These are phyloP conservation scores for Megacollybia marginata DNA, from an alignment of 768 basidiomycete genomes.

Conservation along the genomic window DNA sequence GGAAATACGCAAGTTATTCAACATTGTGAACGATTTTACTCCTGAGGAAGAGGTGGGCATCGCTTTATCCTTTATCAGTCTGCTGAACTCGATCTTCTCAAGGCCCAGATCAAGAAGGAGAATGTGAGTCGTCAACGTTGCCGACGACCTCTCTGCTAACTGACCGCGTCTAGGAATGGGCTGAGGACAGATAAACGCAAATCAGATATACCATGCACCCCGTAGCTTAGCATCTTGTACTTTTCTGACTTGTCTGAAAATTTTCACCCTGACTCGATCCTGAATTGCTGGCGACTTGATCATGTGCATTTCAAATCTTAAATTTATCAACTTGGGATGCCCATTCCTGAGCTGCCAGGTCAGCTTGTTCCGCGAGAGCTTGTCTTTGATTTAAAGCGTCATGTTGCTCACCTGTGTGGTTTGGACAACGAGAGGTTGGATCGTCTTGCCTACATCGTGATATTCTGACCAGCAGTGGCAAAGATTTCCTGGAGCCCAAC, in stretches of 20 bases:
- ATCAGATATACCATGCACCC: neutral
- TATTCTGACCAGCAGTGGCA: slow-evolving; percentile 1
- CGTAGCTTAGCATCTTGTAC: neutral
- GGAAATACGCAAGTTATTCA: slow-evolving; percentile 97
- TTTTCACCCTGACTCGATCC: neutral
- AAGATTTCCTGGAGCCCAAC: slow-evolving; percentile 95
- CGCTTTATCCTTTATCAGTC: slow-evolving; percentile 4
- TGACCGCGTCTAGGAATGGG: slow-evolving; percentile 66
- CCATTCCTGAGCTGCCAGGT: slow-evolving; percentile 53
- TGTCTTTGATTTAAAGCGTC: slow-evolving; percentile 29
- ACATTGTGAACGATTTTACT: slow-evolving; percentile 97
- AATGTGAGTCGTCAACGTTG: slow-evolving; percentile 70
- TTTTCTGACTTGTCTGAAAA: neutral
- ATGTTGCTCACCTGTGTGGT: slow-evolving; percentile 59
- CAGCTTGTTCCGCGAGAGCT: slow-evolving; percentile 26
- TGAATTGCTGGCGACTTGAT: neutral
- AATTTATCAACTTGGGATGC: neutral
- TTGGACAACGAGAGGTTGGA: slow-evolving; percentile 55
- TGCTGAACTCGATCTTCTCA: slow-evolving; percentile 6
- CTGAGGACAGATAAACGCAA: slow-evolving; percentile 70
- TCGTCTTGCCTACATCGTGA: neutral
- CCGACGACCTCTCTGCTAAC: slow-evolving; percentile 10
- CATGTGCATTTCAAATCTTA: neutral
- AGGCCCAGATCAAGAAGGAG: slow-evolving; percentile 99
- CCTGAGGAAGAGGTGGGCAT: slow-evolving; percentile 90